Conservation (phyloP, 768 basidiomycete species). For the Suillus bovinus region DNA sequence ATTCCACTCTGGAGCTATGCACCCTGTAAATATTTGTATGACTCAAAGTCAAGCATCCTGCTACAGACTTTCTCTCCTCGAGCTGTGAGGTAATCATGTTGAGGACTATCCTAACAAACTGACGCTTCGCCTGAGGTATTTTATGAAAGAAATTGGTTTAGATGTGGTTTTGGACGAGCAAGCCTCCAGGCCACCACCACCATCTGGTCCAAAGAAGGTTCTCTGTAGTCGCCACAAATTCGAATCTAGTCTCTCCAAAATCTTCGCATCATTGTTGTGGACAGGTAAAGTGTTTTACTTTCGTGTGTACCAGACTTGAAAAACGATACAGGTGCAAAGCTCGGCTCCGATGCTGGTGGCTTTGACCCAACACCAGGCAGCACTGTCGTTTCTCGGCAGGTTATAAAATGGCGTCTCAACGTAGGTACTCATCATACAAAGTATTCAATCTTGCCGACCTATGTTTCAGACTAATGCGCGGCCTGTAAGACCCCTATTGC, state of each 20-base stretch:
- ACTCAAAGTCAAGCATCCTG: neutral
- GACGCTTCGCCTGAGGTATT: neutral
- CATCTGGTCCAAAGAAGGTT: conserved; percentile 2
- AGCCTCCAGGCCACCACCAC: neutral
- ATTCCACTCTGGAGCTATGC: neutral
- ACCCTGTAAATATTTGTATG: neutral
- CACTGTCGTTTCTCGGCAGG: conserved; percentile 4
- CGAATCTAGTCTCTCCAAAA: conserved; percentile 2
- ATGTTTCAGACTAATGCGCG: conserved; percentile 13
- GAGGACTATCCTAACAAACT: neutral
- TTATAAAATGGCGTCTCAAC: conserved; percentile 13
- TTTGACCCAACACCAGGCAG: conserved; percentile 7
- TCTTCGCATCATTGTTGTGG: conserved; percentile 15
- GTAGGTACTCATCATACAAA: conserved; percentile 8
- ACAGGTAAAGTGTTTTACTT: conserved; percentile 5
- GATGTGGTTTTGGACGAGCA: neutral
- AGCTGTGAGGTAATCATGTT: neutral
- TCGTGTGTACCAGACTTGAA: neutral
- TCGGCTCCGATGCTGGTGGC: conserved; percentile 11
- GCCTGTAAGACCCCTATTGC: conserved; percentile 10
- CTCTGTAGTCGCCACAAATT: conserved; percentile 3
- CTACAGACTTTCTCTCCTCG: neutral
- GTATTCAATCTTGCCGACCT: neutral
- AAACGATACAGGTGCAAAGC: conserved; percentile 11
- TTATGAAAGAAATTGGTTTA: conserved; percentile 2